Percentiles rank a stretch among this genome's conserved stretches.
phyloP scores from a whole-genome alignment of 306 rosid species.

The Vigna radiata region DNA sequence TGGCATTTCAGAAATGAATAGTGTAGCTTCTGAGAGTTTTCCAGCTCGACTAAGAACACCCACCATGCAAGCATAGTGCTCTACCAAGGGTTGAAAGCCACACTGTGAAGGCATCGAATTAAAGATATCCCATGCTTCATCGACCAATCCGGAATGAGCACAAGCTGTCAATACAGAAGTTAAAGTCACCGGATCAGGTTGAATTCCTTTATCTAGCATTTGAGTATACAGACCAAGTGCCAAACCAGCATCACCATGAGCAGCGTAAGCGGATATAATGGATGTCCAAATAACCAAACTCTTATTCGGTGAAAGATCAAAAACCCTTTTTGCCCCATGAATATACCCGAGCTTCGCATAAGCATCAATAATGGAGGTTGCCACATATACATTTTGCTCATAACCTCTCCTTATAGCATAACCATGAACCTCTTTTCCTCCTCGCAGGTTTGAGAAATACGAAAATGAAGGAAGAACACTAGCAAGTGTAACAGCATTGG shows the following conservation, averaged over 20 bases:
- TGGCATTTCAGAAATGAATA: constrained; percentile 72
- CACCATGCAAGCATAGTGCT: constrained; percentile 94
- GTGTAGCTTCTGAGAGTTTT: constrained; percentile 70
- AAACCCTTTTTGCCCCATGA: constrained; percentile 60
- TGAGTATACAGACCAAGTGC: constrained; percentile 64
- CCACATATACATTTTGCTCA: constrained; percentile 64
- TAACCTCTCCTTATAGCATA: constrained; percentile 66
- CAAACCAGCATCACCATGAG: constrained; percentile 69
- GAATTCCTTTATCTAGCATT: constrained; percentile 70
- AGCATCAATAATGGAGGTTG: constrained; percentile 73
- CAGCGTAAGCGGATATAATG: constrained; percentile 80
- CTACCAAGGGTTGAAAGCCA: constrained; percentile 71
- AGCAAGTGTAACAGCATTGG: constrained; percentile 74
- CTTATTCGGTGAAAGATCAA: constrained; percentile 60
- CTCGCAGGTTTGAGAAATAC: constrained; percentile 64
- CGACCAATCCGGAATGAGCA: constrained; percentile 77
- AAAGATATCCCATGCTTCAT: constrained; percentile 84
- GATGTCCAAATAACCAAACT: constrained; percentile 80
- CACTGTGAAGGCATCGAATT: constrained; percentile 53
- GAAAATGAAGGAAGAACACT: constrained; percentile 74
- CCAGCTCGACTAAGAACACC: constrained; percentile 87
- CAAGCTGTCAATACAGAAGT: constrained; percentile 75
- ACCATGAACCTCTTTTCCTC: constrained; percentile 80
- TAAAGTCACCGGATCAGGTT: constrained; percentile 80
- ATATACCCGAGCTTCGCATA: constrained; percentile 81